Evolutionary conservation across 2,329 filamentous ascomycete genomes (phyloP), one percentile per base, ranked within the genome.

Genomic region (Cryphonectria radicalis): DNA sequence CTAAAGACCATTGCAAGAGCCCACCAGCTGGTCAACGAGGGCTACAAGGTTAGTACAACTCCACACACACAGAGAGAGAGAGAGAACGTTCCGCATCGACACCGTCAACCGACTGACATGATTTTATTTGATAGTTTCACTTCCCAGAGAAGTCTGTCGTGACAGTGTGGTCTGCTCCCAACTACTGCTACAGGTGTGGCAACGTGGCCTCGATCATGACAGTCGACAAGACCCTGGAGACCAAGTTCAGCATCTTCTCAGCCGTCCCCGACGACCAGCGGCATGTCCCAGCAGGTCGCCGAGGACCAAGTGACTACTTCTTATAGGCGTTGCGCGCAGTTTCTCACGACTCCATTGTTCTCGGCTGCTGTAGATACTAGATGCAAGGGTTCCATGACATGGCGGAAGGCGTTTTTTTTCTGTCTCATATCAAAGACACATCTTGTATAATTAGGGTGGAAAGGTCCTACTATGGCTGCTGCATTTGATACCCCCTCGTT

Each of bases 201-300:
- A 99, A 99, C 78, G 90, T 98, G 79, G 96, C 96, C 10, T 98
- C 95, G 79, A 97, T 98, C 79, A 97, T 97, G 91, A 94, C 94
- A 67, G 90, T 98, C 40, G 91, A 92, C 75, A 92, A 92, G 77
- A 92, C 96, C 77, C 86, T 98, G 67, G 91, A 94, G 73, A 94
- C 95, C 43, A 93, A 93, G 77, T 99, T 99, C 84, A 96, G 92
- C 80, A 96, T 97, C 78, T 97, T 97, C 84, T 92, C 90, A 42
- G 93, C 93, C 43, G 93, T 97, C n/a, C 93, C 94, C 0, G 93
- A 96, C 77, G 91, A 96, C 76, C 88, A 93, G 81, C 87, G 94
- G 73, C 92, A 94, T 70, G 91, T 95, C 11, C 93, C 93, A 2
- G 90, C 91, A 14, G 92, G 88, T 69, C 86, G 90, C 60, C 85